These are phyloP conservation scores for Brassica carinata DNA, from an alignment of 345 rosid species.

Conservation along the genomic window DNA sequence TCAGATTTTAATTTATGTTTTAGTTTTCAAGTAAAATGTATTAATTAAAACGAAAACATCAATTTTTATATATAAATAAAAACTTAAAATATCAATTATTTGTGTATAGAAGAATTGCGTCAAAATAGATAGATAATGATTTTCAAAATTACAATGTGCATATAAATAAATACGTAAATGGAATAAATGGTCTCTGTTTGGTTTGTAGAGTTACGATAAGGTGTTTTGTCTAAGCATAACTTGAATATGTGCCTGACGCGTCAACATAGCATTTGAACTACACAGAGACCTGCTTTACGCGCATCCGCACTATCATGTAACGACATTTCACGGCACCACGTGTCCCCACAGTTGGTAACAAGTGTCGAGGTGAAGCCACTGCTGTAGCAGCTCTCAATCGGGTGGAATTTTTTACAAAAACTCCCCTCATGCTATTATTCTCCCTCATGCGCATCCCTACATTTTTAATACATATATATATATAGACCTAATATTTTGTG, in stretches of 20 bases:
- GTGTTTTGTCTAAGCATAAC: conserved; percentile 3
- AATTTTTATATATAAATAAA: no score
- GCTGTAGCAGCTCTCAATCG: conserved; percentile 14
- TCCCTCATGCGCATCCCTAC: background rate
- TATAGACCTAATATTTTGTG: background rate
- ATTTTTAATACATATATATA: background rate
- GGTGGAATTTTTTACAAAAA: background rate
- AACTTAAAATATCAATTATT: no score
- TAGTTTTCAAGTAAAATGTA: no score
- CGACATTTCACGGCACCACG: conserved; percentile 26
- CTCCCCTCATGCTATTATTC: background rate
- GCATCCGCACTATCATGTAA: conserved; percentile 23
- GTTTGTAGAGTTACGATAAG: conserved; percentile 19
- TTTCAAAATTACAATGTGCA: no score
- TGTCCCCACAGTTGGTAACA: conserved; percentile 33
- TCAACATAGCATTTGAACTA: conserved; percentile 3
- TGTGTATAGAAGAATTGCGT: no score
- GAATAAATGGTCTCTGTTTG: conserved; percentile 31
- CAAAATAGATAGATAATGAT: no score
- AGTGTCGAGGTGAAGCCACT: conserved; percentile 25
- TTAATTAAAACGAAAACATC: no score
- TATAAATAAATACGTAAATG: conserved; percentile 2
- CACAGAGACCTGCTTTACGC: background rate
- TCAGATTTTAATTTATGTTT: no score
- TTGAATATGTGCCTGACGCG: conserved; percentile 19